A percentile compares a stretch with the other conserved stretches of the same genome.
phyloP scores from a whole-genome alignment of 768 basidiomycete species.

The Xerocomellus intermedius region DNA sequence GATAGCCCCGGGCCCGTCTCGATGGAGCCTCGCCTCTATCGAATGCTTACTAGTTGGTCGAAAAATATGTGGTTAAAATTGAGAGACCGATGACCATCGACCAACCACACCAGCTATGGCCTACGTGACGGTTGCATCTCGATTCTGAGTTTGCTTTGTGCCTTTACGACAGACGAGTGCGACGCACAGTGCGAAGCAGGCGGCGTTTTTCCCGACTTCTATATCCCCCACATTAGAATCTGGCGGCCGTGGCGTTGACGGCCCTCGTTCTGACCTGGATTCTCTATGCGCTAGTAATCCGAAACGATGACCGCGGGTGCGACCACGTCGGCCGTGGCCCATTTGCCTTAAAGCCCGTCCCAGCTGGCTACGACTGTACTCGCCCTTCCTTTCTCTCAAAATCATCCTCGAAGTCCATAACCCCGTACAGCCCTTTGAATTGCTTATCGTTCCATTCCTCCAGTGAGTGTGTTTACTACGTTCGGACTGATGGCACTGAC shows the following conservation, averaged over 20 bases:
- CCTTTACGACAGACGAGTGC: not conserved
- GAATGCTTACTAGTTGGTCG: not conserved
- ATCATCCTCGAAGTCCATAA: not conserved
- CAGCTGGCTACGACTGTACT: not conserved
- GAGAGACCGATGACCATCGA: not conserved
- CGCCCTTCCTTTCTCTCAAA: not conserved
- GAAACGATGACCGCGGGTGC: not conserved
- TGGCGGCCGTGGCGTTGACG: not conserved
- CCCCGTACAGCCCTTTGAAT: not conserved
- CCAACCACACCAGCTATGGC: not conserved
- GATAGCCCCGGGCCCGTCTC: too few relatives aligned
- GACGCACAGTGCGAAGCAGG: not conserved
- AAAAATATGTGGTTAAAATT: not conserved
- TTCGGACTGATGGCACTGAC: not conserved
- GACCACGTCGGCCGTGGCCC: not conserved
- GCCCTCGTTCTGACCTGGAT: constrained; percentile 4
- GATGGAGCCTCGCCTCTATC: too few relatives aligned
- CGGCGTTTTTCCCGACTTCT: not conserved
- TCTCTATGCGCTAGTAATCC: not conserved
- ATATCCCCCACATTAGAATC: not conserved
- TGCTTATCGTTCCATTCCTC: not conserved
- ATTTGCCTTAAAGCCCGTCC: not conserved
- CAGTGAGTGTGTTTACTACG: not conserved
- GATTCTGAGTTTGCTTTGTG: not conserved
- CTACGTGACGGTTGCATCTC: too few relatives aligned